Evolutionary conservation across 805 yeast species (phyloP).

Genomic region (Groenewaldozyma salmanticensis): DNA sequence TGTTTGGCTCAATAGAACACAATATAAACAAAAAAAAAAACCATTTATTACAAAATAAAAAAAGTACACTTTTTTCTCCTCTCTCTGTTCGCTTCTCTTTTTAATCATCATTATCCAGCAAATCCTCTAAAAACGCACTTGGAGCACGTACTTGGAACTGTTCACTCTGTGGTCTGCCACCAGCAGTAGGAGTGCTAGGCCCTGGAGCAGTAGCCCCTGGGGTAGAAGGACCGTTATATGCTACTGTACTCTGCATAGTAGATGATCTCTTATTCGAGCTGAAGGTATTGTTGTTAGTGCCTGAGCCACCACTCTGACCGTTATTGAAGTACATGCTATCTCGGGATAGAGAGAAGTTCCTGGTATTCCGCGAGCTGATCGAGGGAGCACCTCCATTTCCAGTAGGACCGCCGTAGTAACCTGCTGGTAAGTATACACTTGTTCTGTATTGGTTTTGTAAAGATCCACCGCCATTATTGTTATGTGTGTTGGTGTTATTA

Average conservation of each 20-base stretch:
- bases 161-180: background rate
- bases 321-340: conserved; percentile 8
- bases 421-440: conserved; percentile 22
- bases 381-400: conserved; percentile 13
- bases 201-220: background rate
- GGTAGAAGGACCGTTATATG: background rate
- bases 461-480: background rate
- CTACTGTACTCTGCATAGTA: background rate
- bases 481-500: conserved; percentile 2
- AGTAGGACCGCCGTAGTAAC: conserved; percentile 17
- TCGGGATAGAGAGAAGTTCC: conserved; percentile 14
- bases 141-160: conserved; percentile 24
- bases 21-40: too few species aligned
- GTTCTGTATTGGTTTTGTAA: conserved; percentile 8
- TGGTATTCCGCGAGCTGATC: conserved; percentile 16
- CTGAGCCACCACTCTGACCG: conserved; percentile 3
- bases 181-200: background rate
- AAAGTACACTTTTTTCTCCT: background rate
- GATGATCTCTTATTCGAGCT: background rate
- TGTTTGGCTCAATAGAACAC: too few species aligned
- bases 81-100: background rate
- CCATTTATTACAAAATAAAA: background rate
- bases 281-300: conserved; percentile 4
- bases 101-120: conserved; percentile 19
- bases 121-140: conserved; percentile 29